These are phyloP conservation scores for Calendula officinalis DNA, from an alignment of 129 eudicot species.

Conservation along the genomic window DNA sequence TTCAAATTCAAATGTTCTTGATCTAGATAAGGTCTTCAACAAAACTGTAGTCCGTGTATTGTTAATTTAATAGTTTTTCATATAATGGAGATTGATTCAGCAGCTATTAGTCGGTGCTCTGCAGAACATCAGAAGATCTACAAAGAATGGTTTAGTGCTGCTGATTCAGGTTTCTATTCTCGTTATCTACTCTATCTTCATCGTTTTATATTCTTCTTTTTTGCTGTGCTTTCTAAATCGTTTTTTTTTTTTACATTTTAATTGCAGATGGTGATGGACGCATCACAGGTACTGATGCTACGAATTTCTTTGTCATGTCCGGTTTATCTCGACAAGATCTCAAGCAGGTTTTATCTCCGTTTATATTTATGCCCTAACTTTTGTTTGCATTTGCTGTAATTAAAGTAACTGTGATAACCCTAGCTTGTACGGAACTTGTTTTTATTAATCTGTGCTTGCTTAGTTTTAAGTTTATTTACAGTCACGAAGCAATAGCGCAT, in stretches of 20 bases:
- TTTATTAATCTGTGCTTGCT: not conserved
- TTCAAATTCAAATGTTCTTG: constrained; percentile 1
- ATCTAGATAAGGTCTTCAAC: not conserved
- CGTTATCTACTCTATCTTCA: not conserved
- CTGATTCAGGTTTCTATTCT: constrained; percentile 65
- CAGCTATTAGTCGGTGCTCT: constrained; percentile 79
- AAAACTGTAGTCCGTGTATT: not conserved
- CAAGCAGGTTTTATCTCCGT: constrained; percentile 53
- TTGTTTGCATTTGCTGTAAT: not conserved
- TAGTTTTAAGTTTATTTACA: constrained; percentile 8
- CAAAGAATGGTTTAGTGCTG: constrained; percentile 76
- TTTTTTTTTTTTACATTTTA: not conserved
- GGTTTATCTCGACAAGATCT: constrained; percentile 73
- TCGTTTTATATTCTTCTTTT: not conserved
- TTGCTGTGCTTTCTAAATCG: not conserved
- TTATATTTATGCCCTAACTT: constrained; percentile 4
- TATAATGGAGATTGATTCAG: constrained; percentile 77
- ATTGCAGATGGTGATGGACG: constrained; percentile 87
- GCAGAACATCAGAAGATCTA: constrained; percentile 74
- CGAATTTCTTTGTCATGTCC: constrained; percentile 78
- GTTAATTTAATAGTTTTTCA: not conserved
- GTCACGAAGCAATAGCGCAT: not conserved
- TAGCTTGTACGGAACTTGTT: constrained; percentile 1
- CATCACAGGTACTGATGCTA: constrained; percentile 79
- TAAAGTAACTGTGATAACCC: not conserved